Evolutionary conservation across 176 grass and related monocot species (phyloP).

Genomic region (Triticum monococcum): DNA sequence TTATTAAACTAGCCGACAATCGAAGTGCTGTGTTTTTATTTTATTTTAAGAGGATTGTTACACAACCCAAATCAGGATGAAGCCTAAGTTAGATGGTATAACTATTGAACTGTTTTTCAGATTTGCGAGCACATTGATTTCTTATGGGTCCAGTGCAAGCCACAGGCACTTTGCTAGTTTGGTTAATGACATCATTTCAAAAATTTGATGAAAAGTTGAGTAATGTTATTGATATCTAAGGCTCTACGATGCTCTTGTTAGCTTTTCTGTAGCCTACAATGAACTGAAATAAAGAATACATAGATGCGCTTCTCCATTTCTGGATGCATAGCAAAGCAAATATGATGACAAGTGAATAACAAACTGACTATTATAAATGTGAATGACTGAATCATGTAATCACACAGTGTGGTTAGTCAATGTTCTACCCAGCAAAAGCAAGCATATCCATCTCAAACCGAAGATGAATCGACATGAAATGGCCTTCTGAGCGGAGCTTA

Average conservation of each 20-base stretch:
- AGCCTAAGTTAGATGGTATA: neutral
- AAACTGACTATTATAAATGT: neutral
- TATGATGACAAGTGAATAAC: neutral
- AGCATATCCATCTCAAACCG: constrained; percentile 99
- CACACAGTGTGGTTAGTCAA: neutral
- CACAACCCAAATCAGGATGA: neutral
- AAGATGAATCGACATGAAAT: constrained; percentile 97
- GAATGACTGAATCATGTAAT: neutral
- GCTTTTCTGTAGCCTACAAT: constrained; percentile 2
- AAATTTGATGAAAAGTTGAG: neutral
- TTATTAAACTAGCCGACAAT: neutral
- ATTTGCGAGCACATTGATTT: neutral
- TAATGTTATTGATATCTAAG: neutral
- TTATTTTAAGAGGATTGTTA: neutral
- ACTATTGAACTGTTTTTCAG: neutral
- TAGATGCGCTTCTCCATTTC: neutral
- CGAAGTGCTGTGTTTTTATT: neutral
- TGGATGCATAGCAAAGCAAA: neutral
- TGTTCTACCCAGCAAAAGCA: constrained; percentile 88
- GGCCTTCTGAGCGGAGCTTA: constrained; percentile 74
- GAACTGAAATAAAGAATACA: neutral
- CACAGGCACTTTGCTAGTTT: neutral
- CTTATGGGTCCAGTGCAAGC: neutral
- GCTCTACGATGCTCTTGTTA: neutral
- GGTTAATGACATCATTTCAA: neutral